phyloP scores from a whole-genome alignment of 2,329 filamentous ascomycete genomes.

The Calonectria pauciramosa region DNA sequence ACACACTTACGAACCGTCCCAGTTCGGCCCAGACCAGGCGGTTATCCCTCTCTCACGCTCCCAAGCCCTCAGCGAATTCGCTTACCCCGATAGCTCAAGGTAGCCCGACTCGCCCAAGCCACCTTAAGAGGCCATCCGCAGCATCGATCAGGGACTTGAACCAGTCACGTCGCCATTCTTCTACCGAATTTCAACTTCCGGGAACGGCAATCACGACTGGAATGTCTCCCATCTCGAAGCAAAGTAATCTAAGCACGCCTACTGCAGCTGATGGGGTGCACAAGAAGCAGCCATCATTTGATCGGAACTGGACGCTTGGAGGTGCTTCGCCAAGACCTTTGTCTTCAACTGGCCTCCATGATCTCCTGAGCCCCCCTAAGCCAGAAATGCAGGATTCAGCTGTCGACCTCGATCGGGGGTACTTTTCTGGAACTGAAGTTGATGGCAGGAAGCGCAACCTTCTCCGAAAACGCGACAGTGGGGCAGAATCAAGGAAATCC shows the following conservation, averaged over 20 bases:
- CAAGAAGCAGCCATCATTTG: slow-evolving; percentile 78
- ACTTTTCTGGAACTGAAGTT: slow-evolving; percentile 91
- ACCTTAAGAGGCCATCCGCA: slow-evolving; percentile 78
- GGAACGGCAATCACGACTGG: slow-evolving; percentile 39
- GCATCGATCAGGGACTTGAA: slow-evolving; percentile 86
- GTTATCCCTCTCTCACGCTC: slow-evolving; percentile 64
- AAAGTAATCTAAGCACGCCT: slow-evolving; percentile 59
- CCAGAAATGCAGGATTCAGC: slow-evolving; percentile 61
- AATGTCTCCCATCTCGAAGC: slow-evolving; percentile 52
- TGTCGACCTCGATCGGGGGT: slow-evolving; percentile 84
- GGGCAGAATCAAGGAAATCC: slow-evolving; percentile 75
- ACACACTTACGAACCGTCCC: slow-evolving; percentile 68
- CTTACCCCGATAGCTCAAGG: slow-evolving; percentile 58
- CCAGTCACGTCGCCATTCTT: slow-evolving; percentile 89
- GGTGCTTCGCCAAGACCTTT: slow-evolving; percentile 63
- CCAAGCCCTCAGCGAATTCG: slow-evolving; percentile 61
- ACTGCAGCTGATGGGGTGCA: slow-evolving; percentile 59
- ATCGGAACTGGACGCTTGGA: slow-evolving; percentile 78
- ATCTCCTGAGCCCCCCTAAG: slow-evolving; percentile 56
- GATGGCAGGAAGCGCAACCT: slow-evolving; percentile 83
- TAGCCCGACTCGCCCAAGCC: slow-evolving; percentile 60
- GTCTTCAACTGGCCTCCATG: slow-evolving; percentile 66
- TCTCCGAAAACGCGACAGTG: slow-evolving; percentile 82
- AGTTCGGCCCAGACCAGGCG: slow-evolving; percentile 63
- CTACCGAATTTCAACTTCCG: slow-evolving; percentile 76